Conservation (phyloP, 176 grass and related monocot species). For the Triticum dicoccoides region DNA sequence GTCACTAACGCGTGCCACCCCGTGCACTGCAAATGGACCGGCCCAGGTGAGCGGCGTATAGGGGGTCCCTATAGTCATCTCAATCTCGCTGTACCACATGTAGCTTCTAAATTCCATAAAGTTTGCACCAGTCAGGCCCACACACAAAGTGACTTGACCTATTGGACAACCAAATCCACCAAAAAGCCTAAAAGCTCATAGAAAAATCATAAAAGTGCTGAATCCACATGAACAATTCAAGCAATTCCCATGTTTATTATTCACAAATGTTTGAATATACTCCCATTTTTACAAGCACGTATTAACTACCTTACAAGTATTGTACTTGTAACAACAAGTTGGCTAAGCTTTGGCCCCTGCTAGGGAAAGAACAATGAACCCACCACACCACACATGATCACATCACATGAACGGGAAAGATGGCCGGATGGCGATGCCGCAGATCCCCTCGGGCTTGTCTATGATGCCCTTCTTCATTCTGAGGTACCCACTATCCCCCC, state of each 20-base stretch:
- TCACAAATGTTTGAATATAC: neutral
- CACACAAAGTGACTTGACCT: neutral
- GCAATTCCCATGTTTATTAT: neutral
- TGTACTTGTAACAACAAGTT: neutral
- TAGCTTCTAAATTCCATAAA: neutral
- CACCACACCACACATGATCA: neutral
- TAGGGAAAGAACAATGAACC: neutral
- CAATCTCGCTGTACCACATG: no score
- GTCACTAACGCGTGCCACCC: no score
- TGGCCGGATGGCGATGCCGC: constrained; percentile 65
- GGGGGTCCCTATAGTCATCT: no score
- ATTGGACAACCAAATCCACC: neutral
- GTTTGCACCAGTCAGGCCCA: neutral
- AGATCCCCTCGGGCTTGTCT: constrained; percentile 56
- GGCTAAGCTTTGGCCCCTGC: neutral
- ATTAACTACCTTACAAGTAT: neutral
- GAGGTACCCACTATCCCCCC: constrained; percentile 65
- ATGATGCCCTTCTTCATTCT: constrained; percentile 53
- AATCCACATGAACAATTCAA: neutral
- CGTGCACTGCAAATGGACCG: no score
- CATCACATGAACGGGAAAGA: constrained; percentile 43
- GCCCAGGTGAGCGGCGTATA: no score
- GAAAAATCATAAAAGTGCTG: neutral
- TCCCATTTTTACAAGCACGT: neutral
- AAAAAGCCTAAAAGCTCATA: neutral